Evolutionary conservation across 495 filamentous ascomycete genomes (phyloP), one percentile per base, ranked within the genome.

Genomic region (Talaromyces liani): DNA sequence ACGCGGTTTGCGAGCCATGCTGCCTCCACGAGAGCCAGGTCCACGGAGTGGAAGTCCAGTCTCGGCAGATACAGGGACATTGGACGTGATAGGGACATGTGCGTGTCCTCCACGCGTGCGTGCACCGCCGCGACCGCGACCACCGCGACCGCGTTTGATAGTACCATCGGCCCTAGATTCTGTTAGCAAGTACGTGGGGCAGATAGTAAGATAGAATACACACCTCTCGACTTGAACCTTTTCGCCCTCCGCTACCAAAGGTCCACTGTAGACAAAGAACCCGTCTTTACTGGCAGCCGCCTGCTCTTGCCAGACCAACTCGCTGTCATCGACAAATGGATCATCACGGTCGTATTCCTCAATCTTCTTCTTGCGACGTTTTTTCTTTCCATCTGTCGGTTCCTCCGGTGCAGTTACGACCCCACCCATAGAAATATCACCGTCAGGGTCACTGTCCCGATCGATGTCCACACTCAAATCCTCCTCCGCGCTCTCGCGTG

Each of bases 291-390:
- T 93, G 22, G 92, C 92, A 18, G 92, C 91, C 22, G 94, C 93
- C 72, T 93, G 90, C 73, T 96, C 91, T 76, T 98, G 92, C 92
- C 93, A 98, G 7, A 93, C 83, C 77, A 97, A 70, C 70, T 98
- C 94, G 14, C 91, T 93, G 73, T 98, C 94, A 71, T 98, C 94
- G 62, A 98, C 93, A 72, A 98, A 98, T 36, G 92, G 93, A 70
- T 98, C 94, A 60, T 94, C 91, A 66, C 91, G 91, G 75, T 97
- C 92, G 69, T 98, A 98, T 65, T 96, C 90, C 68, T 98, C 94
- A 65, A 93, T 88, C 77, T 94, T 96, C 81, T 87, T 89, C 77
- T 87, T 90, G 53, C 95, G 80, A 60, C 81, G 76, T 27, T 79
- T 79, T 39, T 85, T 84, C 68, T 86, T 89, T 9, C 73, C 78